Percentiles rank a stretch among this genome's conserved stretches.
phyloP scores from a whole-genome alignment of 495 filamentous ascomycete species.

The Amphirosellinia nigrospora region DNA sequence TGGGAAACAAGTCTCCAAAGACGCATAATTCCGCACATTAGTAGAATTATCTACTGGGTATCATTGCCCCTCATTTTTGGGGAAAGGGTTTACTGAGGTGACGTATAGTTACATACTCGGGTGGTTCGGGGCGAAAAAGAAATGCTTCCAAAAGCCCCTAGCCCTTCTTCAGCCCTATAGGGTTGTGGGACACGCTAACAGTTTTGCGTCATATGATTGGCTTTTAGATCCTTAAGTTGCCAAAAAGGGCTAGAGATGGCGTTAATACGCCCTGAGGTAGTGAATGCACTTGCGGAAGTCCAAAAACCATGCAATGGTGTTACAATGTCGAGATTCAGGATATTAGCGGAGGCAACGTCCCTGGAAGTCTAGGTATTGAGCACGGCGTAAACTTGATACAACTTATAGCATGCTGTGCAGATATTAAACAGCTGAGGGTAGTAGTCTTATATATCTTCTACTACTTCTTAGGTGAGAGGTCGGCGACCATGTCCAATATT shows the following conservation, averaged over 20 bases:
- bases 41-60: conserved; percentile 12
- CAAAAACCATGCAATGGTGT: not conserved
- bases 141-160: conserved; percentile 18
- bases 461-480: not conserved
- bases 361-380: not conserved
- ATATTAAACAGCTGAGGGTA: not conserved
- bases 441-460: not conserved
- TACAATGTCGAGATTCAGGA: not conserved
- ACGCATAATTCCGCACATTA: not conserved
- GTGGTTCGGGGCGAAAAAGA: conserved; percentile 21
- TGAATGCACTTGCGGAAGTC: not conserved
- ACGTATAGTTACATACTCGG: conserved; percentile 25
- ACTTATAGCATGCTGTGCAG: not conserved
- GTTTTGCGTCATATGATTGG: conserved; percentile 11
- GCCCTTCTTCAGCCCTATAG: conserved; percentile 29
- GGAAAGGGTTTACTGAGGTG: not conserved
- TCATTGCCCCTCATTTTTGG: too few relatives aligned
- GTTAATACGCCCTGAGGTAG: too few relatives aligned
- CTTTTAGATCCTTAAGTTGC: not conserved
- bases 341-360: not conserved
- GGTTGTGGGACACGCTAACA: conserved; percentile 25
- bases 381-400: conserved; percentile 4
- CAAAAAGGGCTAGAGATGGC: conserved; percentile 16
- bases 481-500: not conserved
- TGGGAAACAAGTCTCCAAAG: not conserved